Evolutionary conservation across 805 yeast genomes (phyloP), one percentile per base, ranked within the genome.

Genomic region (Saccharomycopsis sp.): DNA sequence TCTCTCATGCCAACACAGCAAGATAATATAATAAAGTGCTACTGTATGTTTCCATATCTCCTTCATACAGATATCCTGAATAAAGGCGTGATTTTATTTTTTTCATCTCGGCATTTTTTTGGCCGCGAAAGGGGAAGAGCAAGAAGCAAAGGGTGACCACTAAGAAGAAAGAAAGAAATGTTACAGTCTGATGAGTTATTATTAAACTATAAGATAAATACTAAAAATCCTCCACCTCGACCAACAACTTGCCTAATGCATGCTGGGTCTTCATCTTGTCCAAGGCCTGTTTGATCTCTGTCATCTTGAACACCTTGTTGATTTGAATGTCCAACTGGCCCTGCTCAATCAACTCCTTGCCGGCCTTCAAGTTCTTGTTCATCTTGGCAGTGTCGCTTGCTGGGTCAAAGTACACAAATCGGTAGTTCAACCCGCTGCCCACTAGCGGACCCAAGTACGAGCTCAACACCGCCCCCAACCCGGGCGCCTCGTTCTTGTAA

Each of bases 201-300:
- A n/a, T n/a, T n/a, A n/a, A n/a, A n/a, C n/a, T n/a, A n/a, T n/a
- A n/a, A n/a, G n/a, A n/a, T n/a, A n/a, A n/a, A n/a, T n/a, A n/a
- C n/a, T 50, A 67, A 45, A 67, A 67, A 22, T 55, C 54, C 41
- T 67, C 71, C n/a, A 63, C 62, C 31, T 66, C 53, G 34, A 67
- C 42, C n/a, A 85, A 70, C 36, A 85, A 62, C 56, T 84, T 85
- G 27, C 95, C 95, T 42, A 68, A 71, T 5, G 78, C 75, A 43
- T 65, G 67, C 38, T 76, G 73, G 6, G 65, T 55, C 13, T 58
- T 59, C 43, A 82, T 59, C 50, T 64, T 65, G 3, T 69, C 69
- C 38, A 71, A 59, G 1, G 92, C 94, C 12, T 65, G 61, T 31
- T 64, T 50, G 43, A 61, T 69, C 4, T 79, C 67, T n/a, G 65